phyloP scores from a whole-genome alignment of 1,139 yeast species.

The Hansenula lynferdii region DNA sequence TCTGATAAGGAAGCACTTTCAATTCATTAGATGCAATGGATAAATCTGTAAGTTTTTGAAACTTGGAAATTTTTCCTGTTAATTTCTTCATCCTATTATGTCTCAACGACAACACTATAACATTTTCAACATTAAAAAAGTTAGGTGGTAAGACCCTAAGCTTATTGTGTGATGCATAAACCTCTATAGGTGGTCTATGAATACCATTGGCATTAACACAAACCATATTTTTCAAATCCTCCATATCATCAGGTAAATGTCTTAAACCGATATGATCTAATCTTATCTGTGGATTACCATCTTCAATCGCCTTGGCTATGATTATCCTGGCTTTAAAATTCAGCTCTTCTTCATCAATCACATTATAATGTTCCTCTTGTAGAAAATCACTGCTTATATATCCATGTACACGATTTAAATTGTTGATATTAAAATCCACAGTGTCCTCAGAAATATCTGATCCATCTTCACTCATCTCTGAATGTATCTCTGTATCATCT shows the following conservation, averaged over 20 bases:
- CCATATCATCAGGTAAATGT: slow-evolving; percentile 49
- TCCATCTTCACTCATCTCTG: slow-evolving; percentile 1
- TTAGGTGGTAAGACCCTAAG: slow-evolving; percentile 46
- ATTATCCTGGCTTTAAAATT: slow-evolving; percentile 13
- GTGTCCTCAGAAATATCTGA: slow-evolving; percentile 16
- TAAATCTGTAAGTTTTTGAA: slow-evolving; percentile 41
- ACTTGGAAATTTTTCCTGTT: slow-evolving; percentile 47
- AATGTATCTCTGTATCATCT: slow-evolving; percentile 1
- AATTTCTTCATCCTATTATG: slow-evolving; percentile 43
- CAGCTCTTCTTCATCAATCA: slow-evolving; percentile 12
- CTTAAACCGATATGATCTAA: slow-evolving; percentile 39
- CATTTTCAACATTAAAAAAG: slow-evolving; percentile 42
- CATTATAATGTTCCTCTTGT: slow-evolving; percentile 8
- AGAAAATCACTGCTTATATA: slow-evolving; percentile 18
- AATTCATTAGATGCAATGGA: slow-evolving; percentile 49
- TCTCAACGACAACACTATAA: slow-evolving; percentile 52
- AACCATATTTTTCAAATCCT: slow-evolving; percentile 48
- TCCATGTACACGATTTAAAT: slow-evolving; percentile 17
- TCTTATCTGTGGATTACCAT: slow-evolving; percentile 31
- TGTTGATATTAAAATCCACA: slow-evolving; percentile 19
- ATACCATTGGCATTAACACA: slow-evolving; percentile 32
- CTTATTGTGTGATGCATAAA: slow-evolving; percentile 48
- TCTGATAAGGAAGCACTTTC: slow-evolving; percentile 49
- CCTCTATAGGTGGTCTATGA: slow-evolving; percentile 34
- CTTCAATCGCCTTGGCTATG: slow-evolving; percentile 26